Evolutionary conservation across 345 rosid genomes (phyloP).

Genomic region (Raphanus sativus): DNA sequence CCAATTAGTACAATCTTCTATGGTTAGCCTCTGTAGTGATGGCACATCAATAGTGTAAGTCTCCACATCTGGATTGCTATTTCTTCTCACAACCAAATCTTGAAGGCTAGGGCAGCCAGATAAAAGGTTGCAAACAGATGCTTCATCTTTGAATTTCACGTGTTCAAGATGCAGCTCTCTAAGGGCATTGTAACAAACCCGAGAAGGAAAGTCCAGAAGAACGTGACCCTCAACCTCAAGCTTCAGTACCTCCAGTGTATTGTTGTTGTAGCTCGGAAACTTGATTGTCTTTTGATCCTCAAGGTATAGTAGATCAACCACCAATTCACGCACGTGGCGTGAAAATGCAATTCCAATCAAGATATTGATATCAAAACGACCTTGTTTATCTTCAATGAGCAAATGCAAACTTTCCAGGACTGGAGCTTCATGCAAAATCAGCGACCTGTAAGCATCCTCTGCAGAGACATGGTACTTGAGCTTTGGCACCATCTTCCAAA

Average conservation of each 20-base stretch:
- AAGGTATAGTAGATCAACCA: neutral
- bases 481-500: neutral
- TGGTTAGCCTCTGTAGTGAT: neutral
- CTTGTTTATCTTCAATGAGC: neutral
- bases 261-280: neutral
- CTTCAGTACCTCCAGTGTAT: neutral
- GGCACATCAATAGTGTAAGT: neutral
- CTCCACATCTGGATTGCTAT: neutral
- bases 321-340: neutral
- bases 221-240: neutral
- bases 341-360: slow-evolving; percentile 10
- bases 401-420: slow-evolving; percentile 13
- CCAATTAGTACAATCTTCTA: neutral
- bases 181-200: neutral
- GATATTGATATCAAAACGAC: neutral
- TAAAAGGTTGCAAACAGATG: neutral
- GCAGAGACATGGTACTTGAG: neutral
- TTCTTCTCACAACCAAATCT: neutral
- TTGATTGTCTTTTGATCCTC: neutral
- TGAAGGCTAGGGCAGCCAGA: neutral
- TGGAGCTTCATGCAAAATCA: neutral
- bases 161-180: neutral
- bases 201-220: neutral
- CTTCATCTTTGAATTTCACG: neutral
- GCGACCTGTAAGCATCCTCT: neutral